Evolutionary conservation across 2,329 filamentous ascomycete species (phyloP), one percentile per base, ranked within the genome.

Genomic region (Fusarium agapanthi): DNA sequence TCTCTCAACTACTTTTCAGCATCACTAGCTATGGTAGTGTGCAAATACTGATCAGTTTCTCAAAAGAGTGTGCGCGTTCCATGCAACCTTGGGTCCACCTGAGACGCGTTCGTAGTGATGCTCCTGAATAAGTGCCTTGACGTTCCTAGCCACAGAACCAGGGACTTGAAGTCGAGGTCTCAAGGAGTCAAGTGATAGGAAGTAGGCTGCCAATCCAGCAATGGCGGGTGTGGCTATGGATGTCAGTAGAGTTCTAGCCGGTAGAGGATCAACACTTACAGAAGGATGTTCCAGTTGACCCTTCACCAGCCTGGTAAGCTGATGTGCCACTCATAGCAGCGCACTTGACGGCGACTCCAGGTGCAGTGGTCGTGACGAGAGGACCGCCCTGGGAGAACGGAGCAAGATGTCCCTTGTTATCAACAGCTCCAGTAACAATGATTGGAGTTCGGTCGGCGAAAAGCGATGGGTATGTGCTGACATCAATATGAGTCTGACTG

Each of bases 1-100:
- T 9, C 15, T 32, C 8, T 15, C 20, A 24, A 16, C 16, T 2
- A 10, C 14, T 20, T 18, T 6, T 13, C 5, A n/a, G 12, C 7
- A 11, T 13, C 7, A 16, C 14, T 4, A 16, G 3, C 16, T 2
- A 0, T 12, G 3, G 24, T n/a, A 28, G 0, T n/a, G 7, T 26
- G 1, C 24, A 38, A 2, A n/a, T 3, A 9, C 7, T 3, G 0
- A 13, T 55, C 35, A 43, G 26, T 55, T 55, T 14, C 4, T 12
- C 11, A 55, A 2, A 18, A 40, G 26, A 40, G 35, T 40, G 5
- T 55, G 16, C 10, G 35, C 51, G 15, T 55, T 55, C 51, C 51
- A 55, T 41, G 51, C 35, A 41, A 55, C 35, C 51, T 55, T 55
- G 26, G 51, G 51, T n/a, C 26, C 51, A 11, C 15, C 22, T 0